A percentile compares a stretch with the other conserved stretches of the same genome.
phyloP scores from a whole-genome alignment of 2,329 filamentous ascomycete genomes.

The Calonectria ilicicola region DNA sequence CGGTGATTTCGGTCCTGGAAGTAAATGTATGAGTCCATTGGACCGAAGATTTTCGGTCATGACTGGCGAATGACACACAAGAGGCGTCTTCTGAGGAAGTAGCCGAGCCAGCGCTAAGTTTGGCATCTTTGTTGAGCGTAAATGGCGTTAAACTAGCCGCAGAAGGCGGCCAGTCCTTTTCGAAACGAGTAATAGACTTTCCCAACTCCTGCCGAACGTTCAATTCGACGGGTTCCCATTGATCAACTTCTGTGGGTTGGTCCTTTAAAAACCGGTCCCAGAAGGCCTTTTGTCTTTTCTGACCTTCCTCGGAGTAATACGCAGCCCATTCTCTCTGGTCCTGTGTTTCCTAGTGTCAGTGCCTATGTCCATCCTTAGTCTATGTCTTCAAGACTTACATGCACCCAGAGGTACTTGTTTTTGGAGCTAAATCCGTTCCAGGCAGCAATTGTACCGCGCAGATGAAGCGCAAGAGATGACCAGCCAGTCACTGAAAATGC shows the following conservation, averaged over 20 bases:
- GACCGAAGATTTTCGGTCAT: not conserved
- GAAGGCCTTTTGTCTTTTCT: not conserved
- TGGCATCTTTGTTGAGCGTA: not conserved
- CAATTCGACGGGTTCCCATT: conserved; percentile 5
- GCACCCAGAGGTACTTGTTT: conserved; percentile 9
- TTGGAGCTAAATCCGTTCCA: conserved; percentile 1
- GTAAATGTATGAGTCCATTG: not conserved
- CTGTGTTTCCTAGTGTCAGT: not conserved
- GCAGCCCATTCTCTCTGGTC: conserved; percentile 10
- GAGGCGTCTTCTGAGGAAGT: not conserved
- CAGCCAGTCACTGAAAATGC: conserved; percentile 15
- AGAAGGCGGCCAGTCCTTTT: not conserved
- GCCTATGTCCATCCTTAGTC: not conserved
- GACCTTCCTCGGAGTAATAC: conserved; percentile 3
- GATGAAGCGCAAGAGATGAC: conserved; percentile 4
- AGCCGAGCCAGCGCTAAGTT: not conserved
- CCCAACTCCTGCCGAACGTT: not conserved
- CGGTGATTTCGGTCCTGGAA: not conserved
- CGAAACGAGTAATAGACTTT: not conserved
- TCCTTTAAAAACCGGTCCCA: conserved; percentile 13
- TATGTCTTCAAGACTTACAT: not conserved
- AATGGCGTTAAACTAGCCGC: not conserved
- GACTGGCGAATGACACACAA: not conserved
- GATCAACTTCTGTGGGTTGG: not conserved
- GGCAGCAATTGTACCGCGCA: conserved; percentile 15